Evolutionary conservation across 768 basidiomycete genomes (phyloP).

Genomic region (Xerocomus brunneocitrinus): DNA sequence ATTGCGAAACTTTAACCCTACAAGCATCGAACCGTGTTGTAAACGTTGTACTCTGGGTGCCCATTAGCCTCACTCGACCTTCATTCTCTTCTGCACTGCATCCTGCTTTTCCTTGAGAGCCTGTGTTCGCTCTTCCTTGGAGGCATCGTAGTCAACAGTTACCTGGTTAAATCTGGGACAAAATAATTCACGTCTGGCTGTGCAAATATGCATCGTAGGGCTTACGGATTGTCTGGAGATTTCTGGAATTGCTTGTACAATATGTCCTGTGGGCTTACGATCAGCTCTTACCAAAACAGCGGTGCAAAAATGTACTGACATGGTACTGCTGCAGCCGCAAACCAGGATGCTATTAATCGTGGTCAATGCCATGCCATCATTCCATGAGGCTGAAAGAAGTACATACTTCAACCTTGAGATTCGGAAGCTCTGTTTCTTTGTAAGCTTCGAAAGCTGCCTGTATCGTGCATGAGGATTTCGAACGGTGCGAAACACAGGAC

Average conservation of each 20-base stretch:
- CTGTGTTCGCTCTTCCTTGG: constrained; percentile 79
- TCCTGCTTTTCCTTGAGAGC: constrained; percentile 67
- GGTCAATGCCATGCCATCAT: constrained; percentile 9
- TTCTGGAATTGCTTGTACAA: constrained; percentile 96
- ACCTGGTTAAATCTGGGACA: constrained; percentile 74
- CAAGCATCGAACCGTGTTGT: neutral
- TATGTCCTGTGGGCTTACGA: constrained; percentile 52
- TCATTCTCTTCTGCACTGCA: constrained; percentile 62
- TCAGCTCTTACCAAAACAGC: constrained; percentile 6
- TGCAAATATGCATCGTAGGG: neutral
- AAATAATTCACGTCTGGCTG: constrained; percentile 3
- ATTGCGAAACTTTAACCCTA: neutral
- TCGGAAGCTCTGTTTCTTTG: constrained; percentile 80
- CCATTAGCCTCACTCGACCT: constrained; percentile 29
- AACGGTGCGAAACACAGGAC: neutral
- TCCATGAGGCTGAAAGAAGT: neutral
- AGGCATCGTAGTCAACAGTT: constrained; percentile 74
- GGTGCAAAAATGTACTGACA: constrained; percentile 34
- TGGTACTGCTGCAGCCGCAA: constrained; percentile 88
- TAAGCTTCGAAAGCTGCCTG: constrained; percentile 90
- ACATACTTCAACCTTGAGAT: constrained; percentile 65
- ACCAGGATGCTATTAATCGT: constrained; percentile 66
- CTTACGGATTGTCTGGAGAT: constrained; percentile 91
- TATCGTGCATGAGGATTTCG: constrained; percentile 3
- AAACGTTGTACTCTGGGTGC: neutral